phyloP scores from a whole-genome alignment of 352 stramenopile genomes.

The Globisporangium rhizosaccharum region DNA sequence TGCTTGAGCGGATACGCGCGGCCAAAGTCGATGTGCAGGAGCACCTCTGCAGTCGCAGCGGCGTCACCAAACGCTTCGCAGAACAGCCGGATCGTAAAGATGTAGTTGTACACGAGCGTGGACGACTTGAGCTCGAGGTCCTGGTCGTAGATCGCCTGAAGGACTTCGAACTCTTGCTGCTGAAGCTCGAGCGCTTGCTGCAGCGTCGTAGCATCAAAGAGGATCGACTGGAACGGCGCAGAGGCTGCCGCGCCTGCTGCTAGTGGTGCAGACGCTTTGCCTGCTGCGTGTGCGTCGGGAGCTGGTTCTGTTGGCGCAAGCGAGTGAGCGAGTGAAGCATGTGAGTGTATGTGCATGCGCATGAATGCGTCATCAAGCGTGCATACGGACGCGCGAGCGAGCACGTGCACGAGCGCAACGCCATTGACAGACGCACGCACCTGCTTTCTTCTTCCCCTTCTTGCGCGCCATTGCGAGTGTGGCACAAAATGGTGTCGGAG shows the following conservation, averaged over 20 bases:
- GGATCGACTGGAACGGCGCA: conserved; percentile 14
- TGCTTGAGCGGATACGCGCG: conserved; percentile 62
- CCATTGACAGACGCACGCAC: conserved; percentile 12
- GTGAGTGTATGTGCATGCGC: not conserved
- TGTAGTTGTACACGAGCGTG: conserved; percentile 76
- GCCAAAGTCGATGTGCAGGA: conserved; percentile 71
- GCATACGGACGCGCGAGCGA: not conserved
- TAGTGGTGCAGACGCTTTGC: not conserved
- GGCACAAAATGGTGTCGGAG: not conserved
- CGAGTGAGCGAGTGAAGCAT: not conserved
- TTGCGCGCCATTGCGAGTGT: conserved; percentile 60
- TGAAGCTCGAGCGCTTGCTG: conserved; percentile 59
- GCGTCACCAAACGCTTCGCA: conserved; percentile 35
- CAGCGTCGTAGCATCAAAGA: conserved; percentile 35
- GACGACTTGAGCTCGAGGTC: conserved; percentile 65
- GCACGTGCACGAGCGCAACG: not conserved
- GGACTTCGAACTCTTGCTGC: conserved; percentile 72
- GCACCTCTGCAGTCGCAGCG: conserved; percentile 48
- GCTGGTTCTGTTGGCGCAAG: conserved; percentile 1
- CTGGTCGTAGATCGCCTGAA: conserved; percentile 77
- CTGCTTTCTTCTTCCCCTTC: conserved; percentile 70
- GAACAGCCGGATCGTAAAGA: conserved; percentile 73
- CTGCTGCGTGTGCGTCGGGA: not conserved
- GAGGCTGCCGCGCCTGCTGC: conserved; percentile 2
- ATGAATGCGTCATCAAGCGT: not conserved